Percentiles rank a stretch among this genome's conserved stretches.
Evolutionary conservation across 108 stramenopile species (phyloP).

Genomic region (Nannochloropsis salina): DNA sequence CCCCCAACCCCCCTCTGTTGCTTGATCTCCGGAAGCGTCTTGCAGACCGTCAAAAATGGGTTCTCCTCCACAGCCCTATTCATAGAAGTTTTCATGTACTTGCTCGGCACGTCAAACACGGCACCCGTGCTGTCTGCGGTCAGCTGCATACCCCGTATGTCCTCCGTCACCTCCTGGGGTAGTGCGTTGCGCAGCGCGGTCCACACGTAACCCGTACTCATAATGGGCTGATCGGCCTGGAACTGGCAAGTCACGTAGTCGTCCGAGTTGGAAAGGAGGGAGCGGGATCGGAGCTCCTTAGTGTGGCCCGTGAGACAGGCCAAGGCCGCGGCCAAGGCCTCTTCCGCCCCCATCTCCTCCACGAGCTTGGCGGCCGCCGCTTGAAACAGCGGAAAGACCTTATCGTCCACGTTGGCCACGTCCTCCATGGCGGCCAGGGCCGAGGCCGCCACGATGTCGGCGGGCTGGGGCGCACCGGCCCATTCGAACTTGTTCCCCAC

Average conservation of each 20-base stretch:
- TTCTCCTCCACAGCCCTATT: conserved; percentile 33
- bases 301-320: conserved; percentile 54
- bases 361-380: conserved; percentile 37
- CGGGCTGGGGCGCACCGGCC: conserved; percentile 42
- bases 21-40: conserved; percentile 41
- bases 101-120: conserved; percentile 51
- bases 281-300: conserved; percentile 40
- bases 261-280: conserved; percentile 53
- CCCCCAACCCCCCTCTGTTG: neutral
- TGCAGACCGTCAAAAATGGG: conserved; percentile 40
- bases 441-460: conserved; percentile 52
- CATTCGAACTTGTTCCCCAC: neutral
- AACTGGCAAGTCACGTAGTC: conserved; percentile 48
- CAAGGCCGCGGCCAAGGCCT: conserved; percentile 54
- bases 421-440: conserved; percentile 48
- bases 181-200: conserved; percentile 47
- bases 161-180: conserved; percentile 31
- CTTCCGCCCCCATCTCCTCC: conserved; percentile 48
- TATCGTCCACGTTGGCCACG: conserved; percentile 43
- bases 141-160: conserved; percentile 52
- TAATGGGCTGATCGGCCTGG: conserved; percentile 42
- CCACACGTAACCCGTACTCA: conserved; percentile 50
- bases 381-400: conserved; percentile 41
- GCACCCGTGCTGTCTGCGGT: conserved; percentile 39
- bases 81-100: conserved; percentile 32